Conservation (phyloP, 2,329 filamentous ascomycete genomes). For the Trichoderma afroharzianum region DNA sequence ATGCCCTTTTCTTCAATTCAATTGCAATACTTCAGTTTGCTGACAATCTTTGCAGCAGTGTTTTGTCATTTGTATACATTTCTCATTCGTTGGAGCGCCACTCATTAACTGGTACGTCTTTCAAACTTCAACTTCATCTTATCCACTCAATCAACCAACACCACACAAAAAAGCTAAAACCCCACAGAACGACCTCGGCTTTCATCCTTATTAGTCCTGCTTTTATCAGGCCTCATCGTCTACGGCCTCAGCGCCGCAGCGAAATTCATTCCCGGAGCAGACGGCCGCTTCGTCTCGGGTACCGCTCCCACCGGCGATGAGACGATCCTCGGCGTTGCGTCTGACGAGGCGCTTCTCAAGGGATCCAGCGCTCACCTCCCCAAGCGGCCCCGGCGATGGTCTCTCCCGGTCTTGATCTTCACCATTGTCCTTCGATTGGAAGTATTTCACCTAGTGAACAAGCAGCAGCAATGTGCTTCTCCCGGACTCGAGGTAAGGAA, state of each 20-base stretch:
- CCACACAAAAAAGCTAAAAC: not conserved
- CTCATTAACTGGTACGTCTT: slow-evolving; percentile 43
- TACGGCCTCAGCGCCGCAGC: slow-evolving; percentile 41
- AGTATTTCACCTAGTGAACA: slow-evolving; percentile 43
- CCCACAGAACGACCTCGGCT: slow-evolving; percentile 45
- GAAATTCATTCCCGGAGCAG: slow-evolving; percentile 44
- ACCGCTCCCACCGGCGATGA: slow-evolving; percentile 20
- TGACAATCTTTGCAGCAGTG: slow-evolving; percentile 33
- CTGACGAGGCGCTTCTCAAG: slow-evolving; percentile 31
- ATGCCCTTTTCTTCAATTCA: not conserved
- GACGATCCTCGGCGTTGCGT: slow-evolving; percentile 16
- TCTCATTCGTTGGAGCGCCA: slow-evolving; percentile 45
- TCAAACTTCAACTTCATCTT: not conserved
- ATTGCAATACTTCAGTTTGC: not conserved
- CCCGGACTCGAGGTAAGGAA: slow-evolving; percentile 45
- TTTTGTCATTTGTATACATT: slow-evolving; percentile 48
- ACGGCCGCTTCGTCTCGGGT: slow-evolving; percentile 42
- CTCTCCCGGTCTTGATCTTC: slow-evolving; percentile 41
- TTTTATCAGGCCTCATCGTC: slow-evolving; percentile 42
- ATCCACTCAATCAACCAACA: not conserved
- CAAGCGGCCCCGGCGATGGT: slow-evolving; percentile 45
- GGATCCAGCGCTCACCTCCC: slow-evolving; percentile 37
- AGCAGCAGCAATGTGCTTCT: slow-evolving; percentile 48
- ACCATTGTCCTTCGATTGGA: slow-evolving; percentile 47
- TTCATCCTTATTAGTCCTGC: slow-evolving; percentile 45